Evolutionary conservation across 345 rosid species (phyloP).

Genomic region (Murraya koenigii): DNA sequence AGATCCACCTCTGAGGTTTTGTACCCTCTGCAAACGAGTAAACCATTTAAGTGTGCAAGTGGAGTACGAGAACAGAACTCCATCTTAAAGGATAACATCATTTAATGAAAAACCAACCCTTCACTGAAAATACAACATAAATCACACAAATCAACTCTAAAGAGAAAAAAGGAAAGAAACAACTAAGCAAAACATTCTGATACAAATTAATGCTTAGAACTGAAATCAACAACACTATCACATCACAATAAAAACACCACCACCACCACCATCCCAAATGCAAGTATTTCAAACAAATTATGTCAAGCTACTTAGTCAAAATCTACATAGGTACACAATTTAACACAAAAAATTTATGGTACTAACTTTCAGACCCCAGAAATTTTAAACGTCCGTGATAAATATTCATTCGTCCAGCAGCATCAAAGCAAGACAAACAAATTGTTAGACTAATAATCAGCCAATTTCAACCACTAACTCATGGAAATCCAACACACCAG

Average conservation of each 20-base stretch:
- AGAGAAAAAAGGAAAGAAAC: neutral
- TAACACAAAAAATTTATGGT: neutral
- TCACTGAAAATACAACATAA: neutral
- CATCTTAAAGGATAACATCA: neutral
- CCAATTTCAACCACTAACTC: neutral
- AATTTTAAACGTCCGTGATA: neutral
- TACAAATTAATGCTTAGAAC: neutral
- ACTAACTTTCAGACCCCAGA: neutral
- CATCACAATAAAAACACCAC: neutral
- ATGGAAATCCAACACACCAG: neutral
- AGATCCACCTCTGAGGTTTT: neutral
- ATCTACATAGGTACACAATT: neutral
- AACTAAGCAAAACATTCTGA: neutral
- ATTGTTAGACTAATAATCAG: neutral
- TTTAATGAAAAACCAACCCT: neutral
- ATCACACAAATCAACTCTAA: neutral
- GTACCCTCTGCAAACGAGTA: neutral
- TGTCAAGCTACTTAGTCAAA: neutral
- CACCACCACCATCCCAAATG: neutral
- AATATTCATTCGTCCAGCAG: neutral
- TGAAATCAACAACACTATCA: neutral
- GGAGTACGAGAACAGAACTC: neutral
- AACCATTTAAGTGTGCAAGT: neutral
- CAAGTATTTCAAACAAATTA: neutral
- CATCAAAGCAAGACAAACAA: neutral